Evolutionary conservation across 2,329 filamentous ascomycete species (phyloP).

Genomic region (Verticillium zaregamsianum): DNA sequence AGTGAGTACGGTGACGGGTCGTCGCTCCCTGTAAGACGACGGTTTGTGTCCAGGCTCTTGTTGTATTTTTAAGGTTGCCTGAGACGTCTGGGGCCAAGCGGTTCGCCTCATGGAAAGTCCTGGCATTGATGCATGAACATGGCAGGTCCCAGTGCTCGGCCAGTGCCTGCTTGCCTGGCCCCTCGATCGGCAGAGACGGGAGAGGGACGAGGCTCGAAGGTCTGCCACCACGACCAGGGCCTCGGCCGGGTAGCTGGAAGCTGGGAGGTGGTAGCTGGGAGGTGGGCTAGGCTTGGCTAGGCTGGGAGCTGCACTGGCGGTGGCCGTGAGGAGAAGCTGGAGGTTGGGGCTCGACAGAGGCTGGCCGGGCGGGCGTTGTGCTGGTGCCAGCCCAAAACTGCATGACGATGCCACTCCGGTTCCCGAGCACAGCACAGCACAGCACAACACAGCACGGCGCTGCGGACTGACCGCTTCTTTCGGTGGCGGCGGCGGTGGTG

Average conservation of each 20-base stretch:
- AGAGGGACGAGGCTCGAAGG: neutral
- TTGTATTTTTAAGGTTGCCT: neutral
- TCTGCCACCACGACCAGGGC: neutral
- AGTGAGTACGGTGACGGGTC: too few species aligned
- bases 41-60: neutral
- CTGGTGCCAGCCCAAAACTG: neutral
- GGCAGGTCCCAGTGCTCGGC: neutral
- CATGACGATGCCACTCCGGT: neutral
- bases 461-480: neutral
- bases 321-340: neutral
- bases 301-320: neutral
- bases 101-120: neutral
- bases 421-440: neutral
- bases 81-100: neutral
- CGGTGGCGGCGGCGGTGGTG: neutral
- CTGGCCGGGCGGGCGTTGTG: neutral
- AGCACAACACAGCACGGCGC: neutral
- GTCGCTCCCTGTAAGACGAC: neutral
- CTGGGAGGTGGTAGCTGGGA: neutral
- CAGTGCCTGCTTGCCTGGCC: neutral
- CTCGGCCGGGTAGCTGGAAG: neutral
- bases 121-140: neutral
- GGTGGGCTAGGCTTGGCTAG: neutral
- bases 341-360: neutral
- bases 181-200: neutral